Evolutionary conservation across 768 basidiomycete genomes (phyloP).

Genomic region (Leccinum incarnatum): DNA sequence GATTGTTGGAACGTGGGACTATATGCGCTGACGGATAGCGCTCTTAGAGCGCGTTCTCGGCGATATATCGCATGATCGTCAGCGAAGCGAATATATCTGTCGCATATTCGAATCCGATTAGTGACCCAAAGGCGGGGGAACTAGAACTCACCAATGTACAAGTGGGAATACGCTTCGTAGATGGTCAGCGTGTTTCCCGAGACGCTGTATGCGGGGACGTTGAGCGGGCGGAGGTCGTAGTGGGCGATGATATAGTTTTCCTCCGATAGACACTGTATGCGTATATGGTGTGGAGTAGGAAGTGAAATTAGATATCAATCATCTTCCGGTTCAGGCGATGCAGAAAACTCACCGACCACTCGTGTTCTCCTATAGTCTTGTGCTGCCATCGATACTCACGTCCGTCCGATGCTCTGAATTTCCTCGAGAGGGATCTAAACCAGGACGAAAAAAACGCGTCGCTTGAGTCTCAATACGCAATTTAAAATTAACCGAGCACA

Average conservation of each 20-base stretch:
- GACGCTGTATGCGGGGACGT: conserved; percentile 53
- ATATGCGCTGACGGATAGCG: neutral
- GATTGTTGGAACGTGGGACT: neutral
- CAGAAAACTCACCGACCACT: conserved; percentile 67
- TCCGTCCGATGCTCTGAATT: conserved; percentile 67
- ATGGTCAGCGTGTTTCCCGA: conserved; percentile 65
- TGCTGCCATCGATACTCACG: conserved; percentile 69
- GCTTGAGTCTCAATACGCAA: neutral
- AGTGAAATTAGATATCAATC: neutral
- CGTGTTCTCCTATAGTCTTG: conserved; percentile 53
- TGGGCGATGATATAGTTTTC: conserved; percentile 61
- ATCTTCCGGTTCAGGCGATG: neutral
- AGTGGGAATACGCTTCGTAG: conserved; percentile 50
- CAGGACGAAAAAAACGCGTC: neutral
- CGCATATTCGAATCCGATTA: neutral
- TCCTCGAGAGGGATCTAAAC: conserved; percentile 60
- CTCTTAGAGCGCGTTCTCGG: conserved; percentile 43
- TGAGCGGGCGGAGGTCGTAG: conserved; percentile 57
- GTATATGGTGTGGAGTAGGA: neutral
- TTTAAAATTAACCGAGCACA: neutral
- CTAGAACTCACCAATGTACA: conserved; percentile 49
- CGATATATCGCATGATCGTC: conserved; percentile 64
- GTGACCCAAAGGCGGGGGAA: neutral
- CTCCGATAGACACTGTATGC: conserved; percentile 49
- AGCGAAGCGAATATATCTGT: conserved; percentile 57